Conservation (phyloP, 148 eudicot species). For the Amaranthus hypochondriacus region DNA sequence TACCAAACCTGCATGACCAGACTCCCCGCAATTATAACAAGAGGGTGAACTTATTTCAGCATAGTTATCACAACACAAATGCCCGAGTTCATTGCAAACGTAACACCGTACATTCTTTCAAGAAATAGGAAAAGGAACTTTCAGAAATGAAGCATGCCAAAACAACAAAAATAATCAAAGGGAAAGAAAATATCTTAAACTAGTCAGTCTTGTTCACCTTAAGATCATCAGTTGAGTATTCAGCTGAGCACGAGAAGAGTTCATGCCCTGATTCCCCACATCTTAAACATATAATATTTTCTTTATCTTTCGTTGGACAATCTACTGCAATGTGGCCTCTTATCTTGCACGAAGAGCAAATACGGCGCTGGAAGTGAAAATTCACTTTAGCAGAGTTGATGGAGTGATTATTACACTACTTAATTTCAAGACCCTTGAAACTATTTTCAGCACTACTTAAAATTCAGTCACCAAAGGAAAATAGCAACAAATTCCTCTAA, state of each 20-base stretch:
- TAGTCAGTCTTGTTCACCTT: conserved; percentile 27
- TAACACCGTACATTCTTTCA: conserved; percentile 43
- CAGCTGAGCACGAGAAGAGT: conserved; percentile 32
- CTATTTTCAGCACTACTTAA: background rate
- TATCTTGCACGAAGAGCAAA: conserved; percentile 30
- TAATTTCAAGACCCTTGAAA: background rate
- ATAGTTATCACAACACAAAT: conserved; percentile 34
- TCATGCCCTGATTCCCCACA: conserved; percentile 46
- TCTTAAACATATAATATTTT: conserved; percentile 30
- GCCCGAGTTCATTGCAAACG: conserved; percentile 42
- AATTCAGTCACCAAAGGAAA: background rate
- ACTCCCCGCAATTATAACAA: conserved; percentile 33
- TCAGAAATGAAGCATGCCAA: background rate
- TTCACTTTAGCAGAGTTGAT: conserved; percentile 2
- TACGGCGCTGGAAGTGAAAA: conserved; percentile 32
- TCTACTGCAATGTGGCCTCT: conserved; percentile 39
- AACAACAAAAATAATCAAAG: background rate
- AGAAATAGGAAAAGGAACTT: background rate
- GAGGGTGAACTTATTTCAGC: conserved; percentile 21
- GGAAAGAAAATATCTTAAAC: background rate
- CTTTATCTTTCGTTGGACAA: conserved; percentile 29
- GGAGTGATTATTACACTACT: background rate
- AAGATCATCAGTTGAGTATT: conserved; percentile 40
- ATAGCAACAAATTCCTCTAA: background rate
- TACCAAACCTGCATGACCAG: conserved; percentile 35